phyloP scores from a whole-genome alignment of 345 rosid species.

The Chamaenerion angustifolium region DNA sequence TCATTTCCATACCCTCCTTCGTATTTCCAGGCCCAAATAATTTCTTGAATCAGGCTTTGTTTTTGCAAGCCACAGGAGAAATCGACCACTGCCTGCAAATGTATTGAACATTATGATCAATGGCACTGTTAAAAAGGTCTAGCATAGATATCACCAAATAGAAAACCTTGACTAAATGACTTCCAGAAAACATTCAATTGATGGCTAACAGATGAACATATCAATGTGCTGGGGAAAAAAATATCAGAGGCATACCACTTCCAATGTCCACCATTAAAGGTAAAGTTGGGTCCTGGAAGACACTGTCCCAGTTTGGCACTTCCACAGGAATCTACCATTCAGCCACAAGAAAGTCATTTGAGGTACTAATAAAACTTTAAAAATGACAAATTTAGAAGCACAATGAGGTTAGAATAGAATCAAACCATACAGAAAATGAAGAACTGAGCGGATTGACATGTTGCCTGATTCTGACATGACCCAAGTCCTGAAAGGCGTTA shows the following conservation, averaged over 20 bases:
- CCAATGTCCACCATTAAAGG: slow-evolving; percentile 97
- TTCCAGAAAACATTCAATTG: background rate
- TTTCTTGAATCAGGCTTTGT: slow-evolving; percentile 35
- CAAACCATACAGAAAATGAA: slow-evolving; percentile 49
- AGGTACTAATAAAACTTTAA: background rate
- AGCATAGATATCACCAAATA: background rate
- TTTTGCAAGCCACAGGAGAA: slow-evolving; percentile 80
- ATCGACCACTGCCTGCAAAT: slow-evolving; percentile 81
- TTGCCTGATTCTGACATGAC: slow-evolving; percentile 73
- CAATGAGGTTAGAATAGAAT: background rate
- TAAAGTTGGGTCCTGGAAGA: slow-evolving; percentile 58
- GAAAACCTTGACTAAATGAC: background rate
- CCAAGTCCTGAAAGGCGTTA: slow-evolving; percentile 40
- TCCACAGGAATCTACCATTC: slow-evolving; percentile 38
- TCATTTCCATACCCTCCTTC: slow-evolving; percentile 49
- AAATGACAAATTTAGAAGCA: background rate
- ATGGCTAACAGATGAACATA: background rate
- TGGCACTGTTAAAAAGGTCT: background rate
- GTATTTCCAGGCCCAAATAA: slow-evolving; percentile 85
- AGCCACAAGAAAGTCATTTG: background rate
- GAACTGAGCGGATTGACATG: slow-evolving; percentile 90
- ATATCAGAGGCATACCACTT: slow-evolving; percentile 35
- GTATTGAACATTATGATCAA: background rate
- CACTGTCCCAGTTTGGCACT: slow-evolving; percentile 62
- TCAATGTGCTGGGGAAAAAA: background rate